Percentiles rank a stretch among this genome's conserved stretches.
These are phyloP conservation scores for Agaricus bisporus DNA, from an alignment of 768 basidiomycete genomes.

Conservation along the genomic window DNA sequence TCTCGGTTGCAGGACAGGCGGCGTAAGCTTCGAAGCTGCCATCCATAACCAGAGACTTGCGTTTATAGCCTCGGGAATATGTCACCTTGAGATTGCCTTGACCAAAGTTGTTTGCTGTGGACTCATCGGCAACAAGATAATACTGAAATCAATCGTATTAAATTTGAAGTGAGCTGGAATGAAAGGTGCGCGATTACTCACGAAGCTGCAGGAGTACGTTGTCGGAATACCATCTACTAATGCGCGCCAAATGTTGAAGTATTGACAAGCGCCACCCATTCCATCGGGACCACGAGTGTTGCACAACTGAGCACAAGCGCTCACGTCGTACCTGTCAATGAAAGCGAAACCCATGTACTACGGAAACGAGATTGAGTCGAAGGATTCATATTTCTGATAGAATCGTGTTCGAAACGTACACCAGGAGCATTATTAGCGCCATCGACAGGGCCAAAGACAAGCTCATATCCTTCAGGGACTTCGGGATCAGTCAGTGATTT, in stretches of 20 bases:
- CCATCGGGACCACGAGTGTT: slow-evolving; percentile 35
- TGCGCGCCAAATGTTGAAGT: slow-evolving; percentile 50
- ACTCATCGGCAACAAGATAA: slow-evolving; percentile 34
- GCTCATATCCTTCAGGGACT: slow-evolving; percentile 37
- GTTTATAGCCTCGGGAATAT: slow-evolving; percentile 40
- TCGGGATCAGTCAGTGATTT: slow-evolving; percentile 31
- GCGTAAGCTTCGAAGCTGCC: slow-evolving; percentile 39
- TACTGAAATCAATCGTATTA: slow-evolving; percentile 24
- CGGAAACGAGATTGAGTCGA: background rate
- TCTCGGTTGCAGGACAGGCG: slow-evolving; percentile 23
- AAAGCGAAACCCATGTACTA: slow-evolving; percentile 50
- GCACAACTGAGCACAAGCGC: slow-evolving; percentile 38
- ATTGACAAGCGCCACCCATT: slow-evolving; percentile 39
- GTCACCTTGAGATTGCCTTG: slow-evolving; percentile 41
- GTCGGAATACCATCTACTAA: slow-evolving; percentile 39
- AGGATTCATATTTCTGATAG: background rate
- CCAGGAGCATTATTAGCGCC: slow-evolving; percentile 43
- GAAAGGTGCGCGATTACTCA: slow-evolving; percentile 14
- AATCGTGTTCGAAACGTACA: slow-evolving; percentile 21
- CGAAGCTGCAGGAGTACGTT: slow-evolving; percentile 45
- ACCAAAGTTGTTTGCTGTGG: slow-evolving; percentile 40
- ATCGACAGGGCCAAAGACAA: slow-evolving; percentile 37
- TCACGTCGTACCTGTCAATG: slow-evolving; percentile 40
- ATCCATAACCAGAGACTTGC: slow-evolving; percentile 31
- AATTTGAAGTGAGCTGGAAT: background rate